Percentiles rank a stretch among this genome's conserved stretches.
Evolutionary conservation across 495 filamentous ascomycete species (phyloP).

Genomic region (Daldinia bambusicola): DNA sequence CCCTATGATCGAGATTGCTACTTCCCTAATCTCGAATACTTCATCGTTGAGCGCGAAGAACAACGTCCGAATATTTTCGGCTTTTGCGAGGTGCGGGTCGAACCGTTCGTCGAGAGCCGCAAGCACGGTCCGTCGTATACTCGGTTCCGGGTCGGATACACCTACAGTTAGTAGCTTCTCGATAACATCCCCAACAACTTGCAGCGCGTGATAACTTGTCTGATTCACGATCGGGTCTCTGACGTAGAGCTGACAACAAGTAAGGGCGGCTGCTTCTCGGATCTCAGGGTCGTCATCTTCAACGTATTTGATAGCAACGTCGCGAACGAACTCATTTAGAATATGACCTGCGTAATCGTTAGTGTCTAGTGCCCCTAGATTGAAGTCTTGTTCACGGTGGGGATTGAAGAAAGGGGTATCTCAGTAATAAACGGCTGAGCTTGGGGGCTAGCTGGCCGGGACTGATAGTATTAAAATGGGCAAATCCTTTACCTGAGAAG

Average conservation of each 20-base stretch:
- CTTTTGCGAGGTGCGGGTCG: slow-evolving; percentile 91
- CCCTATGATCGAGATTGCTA: slow-evolving; percentile 94
- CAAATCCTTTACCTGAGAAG: slow-evolving; percentile 70
- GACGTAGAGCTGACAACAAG: slow-evolving; percentile 96
- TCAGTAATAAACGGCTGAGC: background rate
- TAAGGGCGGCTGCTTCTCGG: slow-evolving; percentile 92
- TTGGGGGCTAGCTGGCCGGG: background rate
- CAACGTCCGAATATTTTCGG: slow-evolving; percentile 93
- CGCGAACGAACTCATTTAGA: slow-evolving; percentile 96
- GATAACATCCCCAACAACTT: slow-evolving; percentile 97
- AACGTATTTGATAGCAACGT: slow-evolving; percentile 97
- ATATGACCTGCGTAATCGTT: slow-evolving; percentile 72
- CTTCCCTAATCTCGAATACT: slow-evolving; percentile 88
- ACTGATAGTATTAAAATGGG: background rate
- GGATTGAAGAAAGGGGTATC: background rate
- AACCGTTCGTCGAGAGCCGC: slow-evolving; percentile 91
- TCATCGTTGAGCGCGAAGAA: slow-evolving; percentile 98
- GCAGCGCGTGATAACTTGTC: slow-evolving; percentile 93
- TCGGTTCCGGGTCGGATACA: slow-evolving; percentile 87
- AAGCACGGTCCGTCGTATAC: slow-evolving; percentile 88
- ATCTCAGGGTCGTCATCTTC: slow-evolving; percentile 95
- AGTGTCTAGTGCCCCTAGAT: slow-evolving; percentile 18
- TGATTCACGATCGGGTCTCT: slow-evolving; percentile 97
- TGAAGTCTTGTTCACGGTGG: background rate
- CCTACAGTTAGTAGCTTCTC: slow-evolving; percentile 94